A percentile compares a stretch with the other conserved stretches of the same genome.
Conservation (phyloP, 2,329 filamentous ascomycete genomes). For the Ceratocystis alfenasii region DNA sequence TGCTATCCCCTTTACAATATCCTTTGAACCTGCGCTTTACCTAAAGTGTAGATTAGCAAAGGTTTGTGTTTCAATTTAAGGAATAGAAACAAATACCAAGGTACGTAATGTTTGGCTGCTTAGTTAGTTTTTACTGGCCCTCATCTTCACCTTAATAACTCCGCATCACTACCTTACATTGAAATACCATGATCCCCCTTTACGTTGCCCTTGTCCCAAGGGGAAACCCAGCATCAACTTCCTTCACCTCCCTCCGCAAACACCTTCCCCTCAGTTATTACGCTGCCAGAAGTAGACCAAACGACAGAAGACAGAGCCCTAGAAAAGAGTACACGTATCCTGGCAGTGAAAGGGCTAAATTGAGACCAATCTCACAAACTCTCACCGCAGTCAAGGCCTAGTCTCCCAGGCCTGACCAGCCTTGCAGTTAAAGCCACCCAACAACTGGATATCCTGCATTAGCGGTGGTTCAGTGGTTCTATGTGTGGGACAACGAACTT, state of each 20-base stretch:
- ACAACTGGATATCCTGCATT: constrained; percentile 10
- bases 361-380: constrained; percentile 13
- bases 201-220: neutral
- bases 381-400: constrained; percentile 11
- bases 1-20: neutral
- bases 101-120: neutral
- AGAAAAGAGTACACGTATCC: constrained; percentile 10
- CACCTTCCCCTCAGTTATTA: neutral
- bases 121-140: neutral
- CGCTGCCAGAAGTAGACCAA: neutral
- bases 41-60: neutral
- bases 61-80: constrained; percentile 4
- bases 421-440: constrained; percentile 8
- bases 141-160: neutral
- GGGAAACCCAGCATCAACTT: neutral
- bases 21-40: neutral
- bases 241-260: neutral
- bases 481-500: neutral
- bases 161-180: neutral
- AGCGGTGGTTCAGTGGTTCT: neutral
- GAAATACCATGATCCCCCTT: neutral
- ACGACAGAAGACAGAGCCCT: neutral
- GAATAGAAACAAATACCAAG: constrained; percentile 1
- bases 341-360: constrained; percentile 10
- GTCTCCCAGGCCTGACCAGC: neutral